Evolutionary conservation across 257 asterid species (phyloP), one percentile per base, ranked within the genome.

Genomic region (Coffea canephora): DNA sequence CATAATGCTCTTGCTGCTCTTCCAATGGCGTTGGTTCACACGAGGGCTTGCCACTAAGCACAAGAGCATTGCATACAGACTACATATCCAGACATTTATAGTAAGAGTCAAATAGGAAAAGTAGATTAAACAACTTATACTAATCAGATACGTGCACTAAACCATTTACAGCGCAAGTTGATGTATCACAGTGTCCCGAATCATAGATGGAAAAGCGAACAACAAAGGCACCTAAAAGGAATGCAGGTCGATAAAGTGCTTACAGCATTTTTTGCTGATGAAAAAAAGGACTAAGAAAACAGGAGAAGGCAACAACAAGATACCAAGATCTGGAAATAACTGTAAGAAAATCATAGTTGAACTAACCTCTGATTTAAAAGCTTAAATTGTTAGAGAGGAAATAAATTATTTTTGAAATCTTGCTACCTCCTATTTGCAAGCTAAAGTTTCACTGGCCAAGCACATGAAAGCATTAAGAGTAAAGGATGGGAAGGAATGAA

Each of bases 41-140:
- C 65, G 81, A 80, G 68, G 85, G 85, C 72, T 83, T 86, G 81
- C 94, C 85, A 82, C 86, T 78, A 67, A 79, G 86, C 92, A 90
- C 80, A 78, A 96, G 90, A 84, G 94, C 79, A 88, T 79, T 88
- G 77, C 99, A 92, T 50, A 87, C 91, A 79, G 88, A 96, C 99
- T 95, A 83, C 78, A 80, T 36, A 79, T 74, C 79, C 71, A 25
- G 46, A 59, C 14, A 66, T 18, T 66, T 61, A 52, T 12, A 27
- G 66, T 55, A 59, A 15, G 34, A 52, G 27, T 36, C n/a, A 46
- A 19, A 41, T 13, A 64, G 36, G 27, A 31, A 5, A 49, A 31
- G 36, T 64, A 55, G 62, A 23, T 55, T 55, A 23, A 18, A 21
- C 62, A 1, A 71, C 34, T 6, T 61, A 46, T 25, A 41, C 25